Percentiles rank a stretch among this genome's conserved stretches.
These are phyloP conservation scores for Colletotrichum spinosum DNA, from an alignment of 2,329 filamentous ascomycete species.

Conservation along the genomic window DNA sequence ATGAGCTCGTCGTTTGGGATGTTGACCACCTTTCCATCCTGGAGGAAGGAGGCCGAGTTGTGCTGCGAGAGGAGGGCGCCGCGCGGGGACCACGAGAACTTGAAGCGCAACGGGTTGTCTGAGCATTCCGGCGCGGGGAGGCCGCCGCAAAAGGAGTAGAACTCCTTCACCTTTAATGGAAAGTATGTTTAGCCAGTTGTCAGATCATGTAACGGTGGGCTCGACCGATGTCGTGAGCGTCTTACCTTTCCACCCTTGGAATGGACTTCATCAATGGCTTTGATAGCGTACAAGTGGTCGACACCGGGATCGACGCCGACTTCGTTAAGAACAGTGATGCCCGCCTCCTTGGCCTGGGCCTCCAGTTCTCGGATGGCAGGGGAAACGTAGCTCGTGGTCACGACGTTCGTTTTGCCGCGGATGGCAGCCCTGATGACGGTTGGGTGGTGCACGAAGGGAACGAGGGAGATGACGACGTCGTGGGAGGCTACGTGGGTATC, in stretches of 20 bases:
- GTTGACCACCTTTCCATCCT: conserved; percentile 67
- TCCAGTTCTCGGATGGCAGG: conserved; percentile 77
- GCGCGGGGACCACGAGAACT: conserved; percentile 74
- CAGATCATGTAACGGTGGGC: not conserved
- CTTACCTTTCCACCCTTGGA: conserved; percentile 69
- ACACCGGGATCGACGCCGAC: conserved; percentile 67
- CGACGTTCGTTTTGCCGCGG: conserved; percentile 76
- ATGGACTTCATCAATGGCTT: conserved; percentile 76
- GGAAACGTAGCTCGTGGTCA: conserved; percentile 81
- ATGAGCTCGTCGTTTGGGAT: conserved; percentile 64
- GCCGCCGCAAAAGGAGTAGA: conserved; percentile 76
- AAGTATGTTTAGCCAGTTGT: not conserved
- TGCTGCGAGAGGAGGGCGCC: conserved; percentile 75
- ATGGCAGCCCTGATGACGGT: conserved; percentile 76
- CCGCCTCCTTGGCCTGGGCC: conserved; percentile 69
- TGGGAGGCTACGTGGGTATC: conserved; percentile 35
- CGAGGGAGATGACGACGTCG: conserved; percentile 42
- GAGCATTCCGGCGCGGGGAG: conserved; percentile 67
- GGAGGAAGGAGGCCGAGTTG: conserved; percentile 74
- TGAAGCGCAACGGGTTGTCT: conserved; percentile 78
- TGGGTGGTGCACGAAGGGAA: conserved; percentile 42
- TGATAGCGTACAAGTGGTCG: conserved; percentile 65
- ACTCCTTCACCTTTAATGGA: conserved; percentile 61
- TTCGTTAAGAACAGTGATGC: conserved; percentile 81
- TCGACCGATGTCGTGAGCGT: too few relatives aligned